A percentile compares a stretch with the other conserved stretches of the same genome.
Conservation (phyloP, 345 rosid genomes). For the Lepidium sativum region DNA sequence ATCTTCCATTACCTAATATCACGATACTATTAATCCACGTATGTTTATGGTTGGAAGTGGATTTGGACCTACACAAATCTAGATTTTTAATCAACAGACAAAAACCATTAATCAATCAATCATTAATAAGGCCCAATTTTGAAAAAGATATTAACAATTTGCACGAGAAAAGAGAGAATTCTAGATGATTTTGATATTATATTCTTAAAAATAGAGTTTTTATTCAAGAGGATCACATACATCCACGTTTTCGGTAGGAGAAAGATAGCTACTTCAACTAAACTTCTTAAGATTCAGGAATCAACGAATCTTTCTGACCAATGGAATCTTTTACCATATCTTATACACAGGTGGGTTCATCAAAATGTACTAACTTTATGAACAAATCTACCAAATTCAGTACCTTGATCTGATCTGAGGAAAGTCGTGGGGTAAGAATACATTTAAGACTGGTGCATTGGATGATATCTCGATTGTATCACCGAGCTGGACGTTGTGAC, state of each 20-base stretch:
- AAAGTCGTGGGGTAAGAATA: conserved; percentile 42
- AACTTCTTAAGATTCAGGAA: conserved; percentile 14
- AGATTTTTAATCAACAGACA: neutral
- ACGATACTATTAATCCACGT: neutral
- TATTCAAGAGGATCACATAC: conserved; percentile 14
- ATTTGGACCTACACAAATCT: conserved; percentile 3
- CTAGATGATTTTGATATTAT: neutral
- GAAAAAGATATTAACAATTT: conserved; percentile 13
- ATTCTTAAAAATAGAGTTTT: neutral
- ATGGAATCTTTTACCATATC: conserved; percentile 12
- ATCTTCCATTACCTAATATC: neutral
- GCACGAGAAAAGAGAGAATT: conserved; percentile 1
- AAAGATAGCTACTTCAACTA: conserved; percentile 5
- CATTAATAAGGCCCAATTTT: conserved; percentile 18
- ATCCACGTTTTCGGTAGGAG: conserved; percentile 23
- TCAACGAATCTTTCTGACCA: conserved; percentile 21
- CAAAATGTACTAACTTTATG: conserved; percentile 6
- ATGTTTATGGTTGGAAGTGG: neutral
- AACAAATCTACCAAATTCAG: conserved; percentile 11
- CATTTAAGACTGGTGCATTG: conserved; percentile 53
- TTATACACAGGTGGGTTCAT: conserved; percentile 12
- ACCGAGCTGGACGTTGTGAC: conserved; percentile 38
- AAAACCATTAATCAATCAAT: conserved; percentile 1
- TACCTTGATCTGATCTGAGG: conserved; percentile 17
- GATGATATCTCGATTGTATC: conserved; percentile 59